Evolutionary conservation across 2,329 filamentous ascomycete species (phyloP).

Genomic region (Fusarium nisikadoi): DNA sequence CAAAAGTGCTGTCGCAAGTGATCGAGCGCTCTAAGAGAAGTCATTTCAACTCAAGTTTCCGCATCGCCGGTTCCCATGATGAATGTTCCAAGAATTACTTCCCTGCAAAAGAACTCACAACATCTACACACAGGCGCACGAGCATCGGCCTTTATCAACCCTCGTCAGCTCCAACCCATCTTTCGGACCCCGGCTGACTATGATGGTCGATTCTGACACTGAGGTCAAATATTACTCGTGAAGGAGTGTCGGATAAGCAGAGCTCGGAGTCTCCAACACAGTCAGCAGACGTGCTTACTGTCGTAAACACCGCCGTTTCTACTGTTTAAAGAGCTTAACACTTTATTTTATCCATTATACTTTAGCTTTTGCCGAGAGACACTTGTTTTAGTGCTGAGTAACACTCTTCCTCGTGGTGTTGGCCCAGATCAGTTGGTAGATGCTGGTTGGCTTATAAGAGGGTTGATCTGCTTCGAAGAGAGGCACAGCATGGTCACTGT

Average conservation of each 20-base stretch:
- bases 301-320: neutral
- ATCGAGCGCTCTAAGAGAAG: neutral
- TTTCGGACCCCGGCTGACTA: neutral
- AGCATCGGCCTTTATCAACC: neutral
- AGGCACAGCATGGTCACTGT: neutral
- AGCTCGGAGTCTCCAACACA: neutral
- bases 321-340: neutral
- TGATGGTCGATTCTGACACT: neutral
- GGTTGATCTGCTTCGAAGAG: neutral
- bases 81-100: neutral
- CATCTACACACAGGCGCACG: neutral
- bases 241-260: neutral
- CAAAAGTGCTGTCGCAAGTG: constrained; percentile 1
- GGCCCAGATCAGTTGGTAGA: neutral
- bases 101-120: neutral
- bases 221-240: neutral
- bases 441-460: neutral
- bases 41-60: neutral
- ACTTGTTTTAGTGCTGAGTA: neutral
- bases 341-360: neutral
- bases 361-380: neutral
- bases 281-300: neutral
- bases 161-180: neutral
- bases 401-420: neutral
- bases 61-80: neutral